Evolutionary conservation across 2,329 filamentous ascomycete genomes (phyloP), one percentile per base, ranked within the genome.

Genomic region (Paracorniculantispora psalliotae): DNA sequence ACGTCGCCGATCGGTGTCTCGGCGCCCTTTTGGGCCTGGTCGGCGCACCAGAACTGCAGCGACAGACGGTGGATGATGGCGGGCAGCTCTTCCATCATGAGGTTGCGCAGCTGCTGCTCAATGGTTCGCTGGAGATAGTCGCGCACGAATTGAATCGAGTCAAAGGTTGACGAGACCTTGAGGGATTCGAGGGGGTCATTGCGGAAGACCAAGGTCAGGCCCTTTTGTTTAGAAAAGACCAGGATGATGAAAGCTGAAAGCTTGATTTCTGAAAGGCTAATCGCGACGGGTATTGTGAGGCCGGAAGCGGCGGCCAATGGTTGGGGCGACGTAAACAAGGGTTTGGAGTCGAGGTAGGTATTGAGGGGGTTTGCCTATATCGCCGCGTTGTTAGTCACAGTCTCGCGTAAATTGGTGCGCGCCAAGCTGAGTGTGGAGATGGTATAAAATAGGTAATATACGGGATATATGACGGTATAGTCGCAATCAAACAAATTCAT

Each of bases 11-110:
- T 78, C 21, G 79, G 75, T 19, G 77, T 70, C 39, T 84, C 70
- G 1, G 65, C 77, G 60, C 81, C 83, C 64, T 75, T 73, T 57
- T 71, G 73, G 35, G 67, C 71, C 70, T 94, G 91, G 65, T 97
- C 93, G 0, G 92, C 91, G 57, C 91, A 94, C 87, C 92, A 96
- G 52, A 97, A 75, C 64, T 90, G 86, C 59, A 97, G 78, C 0
- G 93, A 97, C 21, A 99, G 77, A 54, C 92, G 85, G 73, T 99
- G 94, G 62, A 99, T 96, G 61, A 97, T 97, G 51, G 93, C 92
- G 0, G 94, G 94, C 25, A 99, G 77, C 72, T 99, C 94, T 64
- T 99, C 93, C 92, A 97, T 97, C 80, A 99, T 96, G 64, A 99
- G 72, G 57, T 92, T 91, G 30, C 94, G 87, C 62, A 99, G 77